Percentiles rank a stretch among this genome's conserved stretches.
phyloP scores from a whole-genome alignment of 2,329 filamentous ascomycete species.

The Cladosporium halotolerans region DNA sequence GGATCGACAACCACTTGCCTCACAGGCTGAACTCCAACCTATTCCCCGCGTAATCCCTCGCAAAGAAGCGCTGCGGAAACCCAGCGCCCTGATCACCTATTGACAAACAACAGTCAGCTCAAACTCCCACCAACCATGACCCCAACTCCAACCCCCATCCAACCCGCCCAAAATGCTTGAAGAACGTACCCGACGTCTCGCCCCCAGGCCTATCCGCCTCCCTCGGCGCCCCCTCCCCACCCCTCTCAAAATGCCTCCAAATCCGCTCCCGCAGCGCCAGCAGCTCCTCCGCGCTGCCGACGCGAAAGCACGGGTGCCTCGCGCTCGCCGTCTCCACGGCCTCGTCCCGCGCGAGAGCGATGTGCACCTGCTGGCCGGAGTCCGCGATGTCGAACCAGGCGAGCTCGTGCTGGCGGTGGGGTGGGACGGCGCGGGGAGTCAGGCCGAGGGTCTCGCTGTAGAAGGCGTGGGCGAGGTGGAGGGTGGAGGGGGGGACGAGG shows the following conservation, averaged over 20 bases:
- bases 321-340: slow-evolving; percentile 30
- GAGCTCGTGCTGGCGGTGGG: slow-evolving; percentile 44
- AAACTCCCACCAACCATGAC: neutral
- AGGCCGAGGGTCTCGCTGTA: slow-evolving; percentile 53
- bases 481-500: slow-evolving; percentile 48
- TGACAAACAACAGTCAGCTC: slow-evolving; percentile 2
- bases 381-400: slow-evolving; percentile 56
- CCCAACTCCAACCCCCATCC: neutral
- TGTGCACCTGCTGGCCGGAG: slow-evolving; percentile 52
- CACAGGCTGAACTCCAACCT: slow-evolving; percentile 35
- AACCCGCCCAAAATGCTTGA: slow-evolving; percentile 24
- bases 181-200: slow-evolving; percentile 26
- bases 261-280: slow-evolving; percentile 43
- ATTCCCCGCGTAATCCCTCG: slow-evolving; percentile 40
- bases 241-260: slow-evolving; percentile 46
- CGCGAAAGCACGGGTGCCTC: slow-evolving; percentile 55
- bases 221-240: slow-evolving; percentile 46
- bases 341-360: slow-evolving; percentile 44
- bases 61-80: slow-evolving; percentile 58
- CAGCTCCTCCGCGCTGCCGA: slow-evolving; percentile 45
- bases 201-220: slow-evolving; percentile 52
- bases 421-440: slow-evolving; percentile 47
- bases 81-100: slow-evolving; percentile 50
- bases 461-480: slow-evolving; percentile 48
- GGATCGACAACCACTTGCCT: neutral